Conservation (phyloP, 768 basidiomycete species). For the Suillus lakei region DNA sequence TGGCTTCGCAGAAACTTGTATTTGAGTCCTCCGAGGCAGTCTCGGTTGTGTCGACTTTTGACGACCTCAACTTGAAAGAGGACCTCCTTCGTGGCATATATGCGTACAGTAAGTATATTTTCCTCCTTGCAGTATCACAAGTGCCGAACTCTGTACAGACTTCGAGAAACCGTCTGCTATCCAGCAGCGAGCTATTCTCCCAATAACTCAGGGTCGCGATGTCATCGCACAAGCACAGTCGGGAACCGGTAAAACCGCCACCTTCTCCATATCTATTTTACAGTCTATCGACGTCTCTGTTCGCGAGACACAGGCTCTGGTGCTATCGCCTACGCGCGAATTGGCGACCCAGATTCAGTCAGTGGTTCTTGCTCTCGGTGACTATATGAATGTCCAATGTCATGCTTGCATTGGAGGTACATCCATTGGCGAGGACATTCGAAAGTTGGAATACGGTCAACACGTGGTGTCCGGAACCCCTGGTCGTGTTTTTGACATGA, state of each 20-base stretch:
- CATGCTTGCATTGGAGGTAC: constrained; percentile 98
- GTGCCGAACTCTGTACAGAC: constrained; percentile 46
- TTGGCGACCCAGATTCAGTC: constrained; percentile 99
- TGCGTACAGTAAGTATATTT: constrained; percentile 81
- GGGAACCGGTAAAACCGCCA: constrained; percentile 99
- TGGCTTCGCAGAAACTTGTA: constrained; percentile 72
- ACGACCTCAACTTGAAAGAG: constrained; percentile 91
- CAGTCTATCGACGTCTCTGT: constrained; percentile 97
- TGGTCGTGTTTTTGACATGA: constrained; percentile 99
- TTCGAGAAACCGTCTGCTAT: constrained; percentile 99
- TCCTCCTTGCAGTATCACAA: background rate
- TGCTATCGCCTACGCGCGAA: constrained; percentile 98
- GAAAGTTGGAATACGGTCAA: constrained; percentile 96
- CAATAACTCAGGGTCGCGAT: constrained; percentile 94
- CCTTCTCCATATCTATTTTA: constrained; percentile 97
- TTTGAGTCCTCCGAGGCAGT: constrained; percentile 96
- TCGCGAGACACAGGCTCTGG: constrained; percentile 94
- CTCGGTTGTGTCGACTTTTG: constrained; percentile 86
- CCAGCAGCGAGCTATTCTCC: constrained; percentile 96
- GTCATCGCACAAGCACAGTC: constrained; percentile 99
- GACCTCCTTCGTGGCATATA: constrained; percentile 97
- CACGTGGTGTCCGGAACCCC: constrained; percentile 98
- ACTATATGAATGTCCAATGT: constrained; percentile 99
- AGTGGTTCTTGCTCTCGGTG: constrained; percentile 92
- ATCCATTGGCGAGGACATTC: constrained; percentile 95